Evolutionary conservation across 192 early-diverging fungal species (phyloP).

Genomic region (Backusella luteola): DNA sequence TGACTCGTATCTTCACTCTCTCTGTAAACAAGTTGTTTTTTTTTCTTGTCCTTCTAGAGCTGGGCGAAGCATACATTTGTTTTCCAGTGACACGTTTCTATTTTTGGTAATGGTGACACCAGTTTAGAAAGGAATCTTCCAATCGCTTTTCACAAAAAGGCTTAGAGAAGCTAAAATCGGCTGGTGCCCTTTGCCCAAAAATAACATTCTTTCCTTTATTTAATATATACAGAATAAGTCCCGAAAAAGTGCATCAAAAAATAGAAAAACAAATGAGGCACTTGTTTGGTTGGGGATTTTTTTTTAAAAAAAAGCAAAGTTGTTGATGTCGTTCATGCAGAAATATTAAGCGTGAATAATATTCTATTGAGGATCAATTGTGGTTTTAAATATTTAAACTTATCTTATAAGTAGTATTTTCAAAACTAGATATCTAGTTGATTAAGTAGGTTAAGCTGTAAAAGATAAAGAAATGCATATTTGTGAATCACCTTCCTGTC

Average conservation of each 20-base stretch:
- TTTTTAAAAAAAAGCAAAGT: neutral
- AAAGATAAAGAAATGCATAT: neutral
- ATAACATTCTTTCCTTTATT: neutral
- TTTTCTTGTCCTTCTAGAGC: neutral
- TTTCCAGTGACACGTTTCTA: neutral
- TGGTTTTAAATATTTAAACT: too few relatives aligned
- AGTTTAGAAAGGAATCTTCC: conserved; percentile 6
- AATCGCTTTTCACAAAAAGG: neutral
- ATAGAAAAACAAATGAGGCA: neutral
- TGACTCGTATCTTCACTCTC: neutral
- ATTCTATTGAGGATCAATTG: too few relatives aligned
- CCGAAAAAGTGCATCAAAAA: neutral
- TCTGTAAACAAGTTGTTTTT: neutral
- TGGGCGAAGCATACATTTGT: neutral
- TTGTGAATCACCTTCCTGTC: neutral
- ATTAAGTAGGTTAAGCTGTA: neutral
- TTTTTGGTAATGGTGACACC: conserved; percentile 8
- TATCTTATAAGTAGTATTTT: too few relatives aligned
- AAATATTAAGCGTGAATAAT: too few relatives aligned
- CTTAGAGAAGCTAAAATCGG: neutral
- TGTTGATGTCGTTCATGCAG: neutral
- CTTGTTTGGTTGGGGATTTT: neutral
- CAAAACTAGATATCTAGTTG: too few relatives aligned
- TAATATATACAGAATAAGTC: neutral
- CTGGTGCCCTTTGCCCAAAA: neutral